Evolutionary conservation across 1,284 basidiomycete species (phyloP).

Genomic region (Puccinia polysora): DNA sequence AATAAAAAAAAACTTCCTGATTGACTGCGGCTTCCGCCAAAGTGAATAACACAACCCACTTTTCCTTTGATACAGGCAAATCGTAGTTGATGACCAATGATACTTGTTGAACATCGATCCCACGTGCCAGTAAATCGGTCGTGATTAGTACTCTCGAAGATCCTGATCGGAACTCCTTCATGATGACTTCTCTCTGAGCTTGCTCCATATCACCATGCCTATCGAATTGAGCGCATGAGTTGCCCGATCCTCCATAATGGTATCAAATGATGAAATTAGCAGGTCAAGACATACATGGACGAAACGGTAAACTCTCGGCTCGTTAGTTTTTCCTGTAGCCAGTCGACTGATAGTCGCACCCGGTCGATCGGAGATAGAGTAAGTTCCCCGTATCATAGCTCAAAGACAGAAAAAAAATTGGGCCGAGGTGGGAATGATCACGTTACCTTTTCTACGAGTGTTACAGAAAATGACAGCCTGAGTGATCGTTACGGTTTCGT

Average conservation of each 20-base stretch:
- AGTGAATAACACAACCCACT: conserved; percentile 2
- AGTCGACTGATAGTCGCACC: conserved; percentile 89
- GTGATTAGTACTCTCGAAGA: conserved; percentile 93
- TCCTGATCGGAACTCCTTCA: conserved; percentile 95
- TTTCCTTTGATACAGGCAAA: conserved; percentile 59
- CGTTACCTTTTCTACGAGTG: conserved; percentile 80
- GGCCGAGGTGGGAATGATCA: background rate
- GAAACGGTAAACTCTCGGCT: conserved; percentile 93
- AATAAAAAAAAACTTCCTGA: too few relatives aligned
- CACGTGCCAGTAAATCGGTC: conserved; percentile 96
- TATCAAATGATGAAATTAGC: too few relatives aligned
- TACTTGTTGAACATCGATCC: conserved; percentile 97
- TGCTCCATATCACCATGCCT: conserved; percentile 96
- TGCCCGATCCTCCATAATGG: too few relatives aligned
- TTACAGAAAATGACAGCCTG: conserved; percentile 99
- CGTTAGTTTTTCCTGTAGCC: conserved; percentile 98
- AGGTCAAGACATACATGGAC: conserved; percentile 59
- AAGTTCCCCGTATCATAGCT: background rate
- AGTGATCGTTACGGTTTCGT: conserved; percentile 97
- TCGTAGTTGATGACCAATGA: conserved; percentile 98
- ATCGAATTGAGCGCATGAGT: conserved; percentile 49
- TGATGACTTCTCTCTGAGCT: conserved; percentile 96
- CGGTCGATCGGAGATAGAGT: conserved; percentile 1
- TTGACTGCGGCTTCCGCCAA: too few relatives aligned
- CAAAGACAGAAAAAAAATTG: background rate